Evolutionary conservation across 768 basidiomycete species (phyloP).

Genomic region (Dioszegia crocea): DNA sequence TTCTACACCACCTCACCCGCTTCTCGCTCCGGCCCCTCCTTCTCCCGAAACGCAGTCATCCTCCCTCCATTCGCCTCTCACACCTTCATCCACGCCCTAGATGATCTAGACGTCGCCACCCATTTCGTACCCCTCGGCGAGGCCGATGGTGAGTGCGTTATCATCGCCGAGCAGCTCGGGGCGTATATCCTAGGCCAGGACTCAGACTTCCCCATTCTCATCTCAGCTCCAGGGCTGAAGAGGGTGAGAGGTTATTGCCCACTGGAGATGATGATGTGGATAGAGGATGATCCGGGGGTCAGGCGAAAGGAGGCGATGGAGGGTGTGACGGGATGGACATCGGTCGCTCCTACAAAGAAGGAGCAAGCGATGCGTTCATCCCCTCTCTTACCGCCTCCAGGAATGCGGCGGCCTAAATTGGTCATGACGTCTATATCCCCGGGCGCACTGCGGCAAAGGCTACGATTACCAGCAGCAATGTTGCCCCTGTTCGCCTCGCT

Average conservation of each 20-base stretch:
- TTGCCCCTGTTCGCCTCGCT: slow-evolving; percentile 44
- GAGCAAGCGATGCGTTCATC: not conserved
- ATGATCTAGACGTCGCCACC: slow-evolving; percentile 27
- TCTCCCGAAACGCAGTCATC: slow-evolving; percentile 27
- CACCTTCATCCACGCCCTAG: slow-evolving; percentile 38
- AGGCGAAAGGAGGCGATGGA: not conserved
- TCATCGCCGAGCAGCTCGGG: slow-evolving; percentile 38
- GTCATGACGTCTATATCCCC: slow-evolving; percentile 34
- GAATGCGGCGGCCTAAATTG: slow-evolving; percentile 21
- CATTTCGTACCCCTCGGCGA: slow-evolving; percentile 46
- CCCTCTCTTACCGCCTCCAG: slow-evolving; percentile 21
- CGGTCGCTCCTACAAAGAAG: not conserved
- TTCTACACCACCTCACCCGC: slow-evolving; percentile 48
- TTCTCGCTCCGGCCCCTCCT: slow-evolving; percentile 44
- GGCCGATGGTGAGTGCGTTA: slow-evolving; percentile 45
- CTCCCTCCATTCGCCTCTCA: slow-evolving; percentile 46
- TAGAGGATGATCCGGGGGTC: slow-evolving; percentile 24
- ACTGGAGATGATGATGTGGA: slow-evolving; percentile 48
- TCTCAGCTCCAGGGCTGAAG: slow-evolving; percentile 13
- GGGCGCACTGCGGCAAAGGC: slow-evolving; percentile 29
- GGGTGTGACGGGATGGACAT: not conserved
- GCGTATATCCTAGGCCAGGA: slow-evolving; percentile 47
- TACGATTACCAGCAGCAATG: slow-evolving; percentile 39
- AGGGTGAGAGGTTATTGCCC: slow-evolving; percentile 43
- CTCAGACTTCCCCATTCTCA: slow-evolving; percentile 45